A percentile compares a stretch with the other conserved stretches of the same genome.
Conservation (phyloP, 306 rosid species). For the cucumber (Cucumis sativus) region DNA sequence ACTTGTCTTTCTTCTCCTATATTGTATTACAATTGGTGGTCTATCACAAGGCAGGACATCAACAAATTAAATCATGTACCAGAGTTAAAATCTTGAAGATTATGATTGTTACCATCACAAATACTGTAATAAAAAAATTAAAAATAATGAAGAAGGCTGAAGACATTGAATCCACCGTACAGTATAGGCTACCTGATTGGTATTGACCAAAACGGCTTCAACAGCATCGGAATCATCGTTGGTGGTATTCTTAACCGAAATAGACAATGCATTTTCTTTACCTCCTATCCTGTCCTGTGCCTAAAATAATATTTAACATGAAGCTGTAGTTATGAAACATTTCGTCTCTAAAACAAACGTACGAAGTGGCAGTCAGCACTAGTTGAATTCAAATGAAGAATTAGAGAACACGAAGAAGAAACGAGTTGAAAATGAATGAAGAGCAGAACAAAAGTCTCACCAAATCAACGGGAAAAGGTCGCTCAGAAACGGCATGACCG, state of each 20-base stretch:
- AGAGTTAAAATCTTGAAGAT: not conserved
- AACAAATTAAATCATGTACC: not conserved
- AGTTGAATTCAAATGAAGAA: not conserved
- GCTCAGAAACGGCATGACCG: conserved; percentile 71
- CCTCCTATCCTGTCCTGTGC: conserved; percentile 39
- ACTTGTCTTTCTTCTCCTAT: no score
- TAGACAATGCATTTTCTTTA: conserved; percentile 39
- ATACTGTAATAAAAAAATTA: not conserved
- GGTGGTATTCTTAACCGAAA: conserved; percentile 39
- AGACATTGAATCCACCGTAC: not conserved
- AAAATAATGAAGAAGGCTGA: not conserved
- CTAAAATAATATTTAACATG: conserved; percentile 20
- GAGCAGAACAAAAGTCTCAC: conserved; percentile 15
- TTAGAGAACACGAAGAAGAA: not conserved
- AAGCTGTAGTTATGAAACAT: not conserved
- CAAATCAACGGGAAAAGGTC: conserved; percentile 70
- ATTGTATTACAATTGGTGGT: no score
- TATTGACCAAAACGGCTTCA: conserved; percentile 64
- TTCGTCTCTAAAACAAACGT: not conserved
- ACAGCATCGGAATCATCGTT: conserved; percentile 41
- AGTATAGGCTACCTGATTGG: conserved; percentile 54
- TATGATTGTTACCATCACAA: not conserved
- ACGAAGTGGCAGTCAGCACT: not conserved
- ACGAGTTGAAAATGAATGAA: not conserved
- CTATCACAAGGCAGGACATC: not conserved